A percentile compares a stretch with the other conserved stretches of the same genome.
phyloP scores from a whole-genome alignment of 139 green algal species.

The Picochlorum sp. region DNA sequence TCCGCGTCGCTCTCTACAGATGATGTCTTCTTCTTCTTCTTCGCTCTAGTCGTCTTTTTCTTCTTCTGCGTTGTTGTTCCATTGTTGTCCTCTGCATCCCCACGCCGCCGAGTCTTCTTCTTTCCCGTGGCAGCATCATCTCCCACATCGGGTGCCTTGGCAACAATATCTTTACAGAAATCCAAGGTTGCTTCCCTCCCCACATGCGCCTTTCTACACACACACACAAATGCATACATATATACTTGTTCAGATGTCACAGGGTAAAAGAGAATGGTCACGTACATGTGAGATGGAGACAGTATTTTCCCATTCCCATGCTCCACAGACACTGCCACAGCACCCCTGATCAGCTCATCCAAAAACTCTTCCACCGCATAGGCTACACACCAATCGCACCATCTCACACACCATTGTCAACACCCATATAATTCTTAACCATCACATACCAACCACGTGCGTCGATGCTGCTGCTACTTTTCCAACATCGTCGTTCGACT shows the following conservation, averaged over 20 bases:
- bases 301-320: slow-evolving; percentile 62
- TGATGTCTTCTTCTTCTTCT: background rate
- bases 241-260: too few species aligned
- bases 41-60: too few species aligned
- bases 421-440: background rate
- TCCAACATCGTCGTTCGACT: slow-evolving; percentile 90
- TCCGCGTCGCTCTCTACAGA: background rate
- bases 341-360: slow-evolving; percentile 53
- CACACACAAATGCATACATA: too few species aligned
- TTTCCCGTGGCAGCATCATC: background rate
- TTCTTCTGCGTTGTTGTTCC: too few species aligned
- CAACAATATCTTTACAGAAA: slow-evolving; percentile 66
- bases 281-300: slow-evolving; percentile 64
- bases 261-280: background rate
- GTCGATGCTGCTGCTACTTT: slow-evolving; percentile 86
- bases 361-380: slow-evolving; percentile 89
- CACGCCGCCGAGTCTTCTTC: too few species aligned
- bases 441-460: slow-evolving; percentile 68
- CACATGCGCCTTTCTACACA: slow-evolving; percentile 50
- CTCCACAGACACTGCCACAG: slow-evolving; percentile 40
- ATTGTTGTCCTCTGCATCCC: too few species aligned
- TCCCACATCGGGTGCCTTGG: slow-evolving; percentile 55
- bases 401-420: background rate
- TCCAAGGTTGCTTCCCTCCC: slow-evolving; percentile 52
- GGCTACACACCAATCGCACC: slow-evolving; percentile 11